Percentiles rank a stretch among this genome's conserved stretches.
Conservation (phyloP, 306 rosid genomes). For the Vigna mungo region DNA sequence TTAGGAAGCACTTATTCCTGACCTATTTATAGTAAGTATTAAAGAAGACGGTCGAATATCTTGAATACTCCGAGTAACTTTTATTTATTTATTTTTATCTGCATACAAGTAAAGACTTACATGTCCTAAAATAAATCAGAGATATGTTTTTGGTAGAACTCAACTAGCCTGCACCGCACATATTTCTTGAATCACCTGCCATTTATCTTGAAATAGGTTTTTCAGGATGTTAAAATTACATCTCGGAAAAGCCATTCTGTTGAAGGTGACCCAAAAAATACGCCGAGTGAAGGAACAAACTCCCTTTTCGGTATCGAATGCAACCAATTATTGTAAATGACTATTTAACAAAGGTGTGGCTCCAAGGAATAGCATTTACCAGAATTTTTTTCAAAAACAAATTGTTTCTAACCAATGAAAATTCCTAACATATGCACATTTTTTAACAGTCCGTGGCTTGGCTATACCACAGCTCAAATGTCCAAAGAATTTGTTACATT, state of each 20-base stretch:
- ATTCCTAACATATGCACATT: conserved; percentile 53
- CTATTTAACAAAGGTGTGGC: not conserved
- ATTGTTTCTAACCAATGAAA: conserved; percentile 44
- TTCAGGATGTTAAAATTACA: no score
- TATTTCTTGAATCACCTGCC: no score
- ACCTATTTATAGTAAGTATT: not conserved
- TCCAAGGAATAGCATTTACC: conserved; percentile 35
- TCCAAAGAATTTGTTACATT: conserved; percentile 51
- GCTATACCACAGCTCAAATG: conserved; percentile 43
- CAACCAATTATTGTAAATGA: conserved; percentile 4
- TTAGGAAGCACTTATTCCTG: not conserved
- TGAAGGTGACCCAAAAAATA: no score
- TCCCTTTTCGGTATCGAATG: not conserved
- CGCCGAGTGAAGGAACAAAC: not conserved
- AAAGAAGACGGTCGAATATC: not conserved
- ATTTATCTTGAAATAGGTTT: no score
- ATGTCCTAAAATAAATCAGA: no score
- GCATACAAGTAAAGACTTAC: not conserved
- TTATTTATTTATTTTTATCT: not conserved
- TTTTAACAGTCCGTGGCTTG: conserved; percentile 45
- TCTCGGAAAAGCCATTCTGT: not conserved
- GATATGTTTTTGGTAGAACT: no score
- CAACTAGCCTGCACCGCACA: no score
- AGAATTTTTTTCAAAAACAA: not conserved
- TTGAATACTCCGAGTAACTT: not conserved